Conservation (phyloP, 257 asterid genomes). For the Solanum piurae region DNA sequence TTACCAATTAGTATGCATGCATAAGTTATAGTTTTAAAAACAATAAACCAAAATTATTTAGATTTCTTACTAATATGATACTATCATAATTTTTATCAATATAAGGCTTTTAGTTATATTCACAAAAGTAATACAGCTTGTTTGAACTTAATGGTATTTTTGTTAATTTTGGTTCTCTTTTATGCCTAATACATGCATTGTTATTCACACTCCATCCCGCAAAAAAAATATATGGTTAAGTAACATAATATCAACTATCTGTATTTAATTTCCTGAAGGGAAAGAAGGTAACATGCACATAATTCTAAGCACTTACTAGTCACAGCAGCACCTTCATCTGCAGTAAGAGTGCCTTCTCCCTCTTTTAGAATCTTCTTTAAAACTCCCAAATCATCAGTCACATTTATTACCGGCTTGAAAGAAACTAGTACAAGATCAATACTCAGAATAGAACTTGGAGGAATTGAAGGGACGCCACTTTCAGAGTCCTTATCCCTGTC, state of each 20-base stretch:
- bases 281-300: not conserved
- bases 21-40: not conserved
- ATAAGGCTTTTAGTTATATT: not conserved
- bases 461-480: constrained; percentile 23
- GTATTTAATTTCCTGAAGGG: not conserved
- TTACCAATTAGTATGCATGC: not conserved
- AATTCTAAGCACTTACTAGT: constrained; percentile 33
- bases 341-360: constrained; percentile 50
- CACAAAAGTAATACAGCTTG: not conserved
- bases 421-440: constrained; percentile 41
- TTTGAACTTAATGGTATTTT: not conserved
- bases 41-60: not conserved
- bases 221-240: not conserved
- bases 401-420: constrained; percentile 42
- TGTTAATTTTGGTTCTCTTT: not conserved
- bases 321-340: constrained; percentile 61
- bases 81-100: not conserved
- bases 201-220: not conserved
- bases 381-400: constrained; percentile 50
- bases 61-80: not conserved
- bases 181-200: not conserved
- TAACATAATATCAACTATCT: not conserved
- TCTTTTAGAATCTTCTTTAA: constrained; percentile 53
- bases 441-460: constrained; percentile 33
- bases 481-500: constrained; percentile 16